These are phyloP conservation scores for Lentinula guzmanii DNA, from an alignment of 768 basidiomycete species.

Conservation along the genomic window DNA sequence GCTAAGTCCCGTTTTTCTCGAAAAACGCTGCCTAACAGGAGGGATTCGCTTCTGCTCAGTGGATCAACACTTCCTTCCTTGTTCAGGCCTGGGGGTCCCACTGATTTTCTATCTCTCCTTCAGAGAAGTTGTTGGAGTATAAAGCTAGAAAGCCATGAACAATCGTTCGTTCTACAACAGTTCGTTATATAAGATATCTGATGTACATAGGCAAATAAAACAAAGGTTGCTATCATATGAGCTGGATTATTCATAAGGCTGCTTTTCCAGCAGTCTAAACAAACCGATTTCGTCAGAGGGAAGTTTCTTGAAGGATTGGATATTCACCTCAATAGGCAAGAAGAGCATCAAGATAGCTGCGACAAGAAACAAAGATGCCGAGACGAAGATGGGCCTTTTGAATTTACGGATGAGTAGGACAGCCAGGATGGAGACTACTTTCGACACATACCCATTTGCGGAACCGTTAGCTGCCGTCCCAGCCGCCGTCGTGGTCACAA, in stretches of 20 bases:
- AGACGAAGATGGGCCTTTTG: slow-evolving; percentile 4
- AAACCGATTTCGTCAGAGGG: not conserved
- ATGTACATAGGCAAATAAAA: no score
- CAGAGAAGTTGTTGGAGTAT: not conserved
- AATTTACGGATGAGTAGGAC: not conserved
- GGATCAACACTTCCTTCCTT: not conserved
- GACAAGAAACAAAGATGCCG: slow-evolving; percentile 1
- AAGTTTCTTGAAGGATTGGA: not conserved
- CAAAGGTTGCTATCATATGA: no score
- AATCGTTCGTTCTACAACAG: not conserved
- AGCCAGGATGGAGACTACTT: not conserved
- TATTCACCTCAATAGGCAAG: slow-evolving; percentile 5
- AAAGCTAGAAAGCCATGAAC: not conserved
- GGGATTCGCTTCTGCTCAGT: not conserved
- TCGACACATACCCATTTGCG: slow-evolving; percentile 1
- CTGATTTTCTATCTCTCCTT: no score
- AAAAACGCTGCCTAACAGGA: no score
- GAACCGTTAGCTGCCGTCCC: not conserved
- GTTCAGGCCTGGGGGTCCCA: no score
- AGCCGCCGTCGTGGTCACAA: slow-evolving; percentile 4
- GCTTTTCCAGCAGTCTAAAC: slow-evolving; percentile 5
- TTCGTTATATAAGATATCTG: not conserved
- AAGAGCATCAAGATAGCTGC: not conserved
- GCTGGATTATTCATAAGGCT: not conserved
- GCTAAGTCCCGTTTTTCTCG: no score